Evolutionary conservation across 108 stramenopile genomes (phyloP).

Genomic region (Aureococcus anophagefferens): DNA sequence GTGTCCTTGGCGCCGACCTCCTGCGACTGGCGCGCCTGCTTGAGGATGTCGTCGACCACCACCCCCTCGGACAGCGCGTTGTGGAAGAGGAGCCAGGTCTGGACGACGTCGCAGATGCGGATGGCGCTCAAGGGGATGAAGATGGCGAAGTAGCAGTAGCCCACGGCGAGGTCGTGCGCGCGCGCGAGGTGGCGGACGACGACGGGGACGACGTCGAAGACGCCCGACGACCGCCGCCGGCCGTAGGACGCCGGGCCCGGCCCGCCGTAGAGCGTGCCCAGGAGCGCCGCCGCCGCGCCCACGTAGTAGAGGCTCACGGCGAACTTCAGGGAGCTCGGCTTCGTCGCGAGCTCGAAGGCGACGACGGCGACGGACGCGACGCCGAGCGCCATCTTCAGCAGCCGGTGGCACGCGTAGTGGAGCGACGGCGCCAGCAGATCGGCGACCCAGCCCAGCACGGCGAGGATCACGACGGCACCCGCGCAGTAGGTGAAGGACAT

Average conservation of each 20-base stretch:
- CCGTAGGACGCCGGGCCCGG: too few species aligned
- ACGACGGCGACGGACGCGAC: conserved; percentile 56
- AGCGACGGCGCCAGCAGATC: conserved; percentile 48
- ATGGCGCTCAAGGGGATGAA: conserved; percentile 70
- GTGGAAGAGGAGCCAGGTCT: conserved; percentile 95
- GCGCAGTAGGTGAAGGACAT: conserved; percentile 53
- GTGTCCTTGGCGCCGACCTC: conserved; percentile 22
- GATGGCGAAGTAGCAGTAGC: conserved; percentile 82
- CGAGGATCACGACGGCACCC: conserved; percentile 37
- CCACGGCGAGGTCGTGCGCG: conserved; percentile 84
- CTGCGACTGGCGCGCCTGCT: conserved; percentile 77
- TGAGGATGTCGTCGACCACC: conserved; percentile 88
- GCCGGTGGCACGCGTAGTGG: conserved; percentile 67
- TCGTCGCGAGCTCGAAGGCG: conserved; percentile 56
- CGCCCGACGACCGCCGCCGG: too few species aligned
- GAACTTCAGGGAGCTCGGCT: conserved; percentile 72
- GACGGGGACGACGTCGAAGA: conserved; percentile 25
- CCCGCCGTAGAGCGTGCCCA: conserved; percentile 63
- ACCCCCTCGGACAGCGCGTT: conserved; percentile 87
- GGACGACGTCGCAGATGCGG: conserved; percentile 70
- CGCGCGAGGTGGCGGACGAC: conserved; percentile 71
- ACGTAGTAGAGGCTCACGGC: conserved; percentile 80
- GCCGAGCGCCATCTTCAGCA: conserved; percentile 61
- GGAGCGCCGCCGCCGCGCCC: conserved; percentile 58
- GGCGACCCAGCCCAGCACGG: conserved; percentile 47